Evolutionary conservation across 1,284 basidiomycete species (phyloP), one percentile per base, ranked within the genome.

Genomic region (Athelia sp.): DNA sequence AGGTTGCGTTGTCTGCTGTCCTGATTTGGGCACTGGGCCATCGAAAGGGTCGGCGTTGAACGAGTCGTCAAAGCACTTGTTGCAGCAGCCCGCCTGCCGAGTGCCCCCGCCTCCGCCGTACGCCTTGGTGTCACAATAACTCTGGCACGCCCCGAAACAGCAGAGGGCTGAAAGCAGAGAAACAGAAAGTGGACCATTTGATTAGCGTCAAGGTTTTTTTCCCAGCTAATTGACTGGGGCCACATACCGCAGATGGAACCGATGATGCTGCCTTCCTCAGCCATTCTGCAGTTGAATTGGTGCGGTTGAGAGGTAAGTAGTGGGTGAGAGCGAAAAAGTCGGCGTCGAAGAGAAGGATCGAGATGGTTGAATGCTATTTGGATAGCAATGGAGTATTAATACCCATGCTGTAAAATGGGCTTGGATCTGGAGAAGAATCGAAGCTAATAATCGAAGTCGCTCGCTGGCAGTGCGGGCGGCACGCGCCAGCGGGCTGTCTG

Each of bases 1-100:
- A 4, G 43, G 43, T 23, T 44, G 43, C 6, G 43, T 9, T 10
- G 43, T n/a, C 22, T 44, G 15, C 21, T n/a, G n/a, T n/a, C n/a
- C n/a, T n/a, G 15, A 22, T 22, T 6, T 4, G 15, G 43, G 43
- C 21, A 18, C 6, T 29, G 43, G 56, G 31, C 60, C 62, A 29
- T 74, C 73, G 52, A 74, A 72, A 1, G 56, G 59, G 51, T 76
- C 74, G 34, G 69, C 69, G 53, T 72, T 60, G 58, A 74, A 74
- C 1, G 68, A 69, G 8, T 66, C 57, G 13, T 59, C 56, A 48
- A 64, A 75, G 49, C 73, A 76, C 29, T 62, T 63, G 9, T 64
- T 68, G 55, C 73, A 76, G 51, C 73, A 75, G 11, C 73, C 73
- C 13, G 63, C 58, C 17, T 56, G 56, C 2, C 56, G 43, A 49